Evolutionary conservation across 2,329 filamentous ascomycete genomes (phyloP).

Genomic region (Epichloe uncinata): DNA sequence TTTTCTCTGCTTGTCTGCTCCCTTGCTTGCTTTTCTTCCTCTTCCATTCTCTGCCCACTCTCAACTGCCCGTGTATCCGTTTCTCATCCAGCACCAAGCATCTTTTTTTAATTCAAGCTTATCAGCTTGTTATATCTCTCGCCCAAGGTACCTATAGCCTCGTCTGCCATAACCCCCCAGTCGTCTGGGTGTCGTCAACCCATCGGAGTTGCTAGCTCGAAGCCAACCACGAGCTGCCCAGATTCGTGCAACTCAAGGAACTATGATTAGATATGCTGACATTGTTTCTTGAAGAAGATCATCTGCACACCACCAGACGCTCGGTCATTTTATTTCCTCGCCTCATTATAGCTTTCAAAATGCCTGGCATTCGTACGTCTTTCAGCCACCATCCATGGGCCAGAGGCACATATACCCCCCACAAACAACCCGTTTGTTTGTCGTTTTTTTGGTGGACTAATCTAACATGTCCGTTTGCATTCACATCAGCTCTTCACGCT

Average conservation of each 20-base stretch:
- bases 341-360: slow-evolving; percentile 17
- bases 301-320: neutral
- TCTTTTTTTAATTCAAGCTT: slow-evolving; percentile 5
- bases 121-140: slow-evolving; percentile 2
- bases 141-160: slow-evolving; percentile 2
- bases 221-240: neutral
- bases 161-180: neutral
- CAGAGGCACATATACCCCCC: neutral
- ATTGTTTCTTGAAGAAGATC: neutral
- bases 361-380: slow-evolving; percentile 40
- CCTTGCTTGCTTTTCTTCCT: slow-evolving; percentile 1
- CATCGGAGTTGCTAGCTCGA: neutral
- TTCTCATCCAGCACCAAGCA: slow-evolving; percentile 4
- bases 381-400: neutral
- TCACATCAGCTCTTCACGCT: slow-evolving; percentile 30
- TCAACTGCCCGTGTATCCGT: slow-evolving; percentile 4
- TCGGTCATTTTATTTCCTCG: neutral
- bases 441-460: neutral
- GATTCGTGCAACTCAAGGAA: neutral
- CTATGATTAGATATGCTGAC: neutral
- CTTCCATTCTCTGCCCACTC: slow-evolving; percentile 1
- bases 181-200: neutral
- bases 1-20: neutral
- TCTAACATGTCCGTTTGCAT: slow-evolving; percentile 1
- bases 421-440: neutral